Evolutionary conservation across 1,139 yeast species (phyloP).

Genomic region (Debaryomyces robertsiae): DNA sequence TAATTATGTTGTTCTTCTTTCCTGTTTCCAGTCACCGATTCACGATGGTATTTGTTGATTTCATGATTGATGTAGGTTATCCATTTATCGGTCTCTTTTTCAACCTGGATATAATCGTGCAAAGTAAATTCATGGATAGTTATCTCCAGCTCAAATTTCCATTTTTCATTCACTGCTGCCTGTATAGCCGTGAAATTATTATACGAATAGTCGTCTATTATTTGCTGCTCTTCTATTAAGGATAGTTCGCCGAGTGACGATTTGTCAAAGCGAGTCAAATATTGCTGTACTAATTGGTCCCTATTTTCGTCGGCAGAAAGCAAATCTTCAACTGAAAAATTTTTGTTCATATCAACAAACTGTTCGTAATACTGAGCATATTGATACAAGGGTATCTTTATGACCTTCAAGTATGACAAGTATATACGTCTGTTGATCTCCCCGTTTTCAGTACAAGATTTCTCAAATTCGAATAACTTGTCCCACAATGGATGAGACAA

Average conservation of each 20-base stretch:
- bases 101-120: constrained; percentile 19
- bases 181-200: constrained; percentile 50
- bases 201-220: constrained; percentile 46
- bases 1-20: constrained; percentile 13
- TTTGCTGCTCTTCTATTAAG: constrained; percentile 35
- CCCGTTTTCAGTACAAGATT: constrained; percentile 19
- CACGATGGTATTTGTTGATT: constrained; percentile 19
- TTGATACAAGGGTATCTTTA: constrained; percentile 64
- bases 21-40: not conserved
- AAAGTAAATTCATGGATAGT: constrained; percentile 47
- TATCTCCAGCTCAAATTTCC: constrained; percentile 63
- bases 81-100: constrained; percentile 52
- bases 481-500: constrained; percentile 70
- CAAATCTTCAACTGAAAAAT: constrained; percentile 35
- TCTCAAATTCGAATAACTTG: constrained; percentile 53
- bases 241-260: constrained; percentile 26
- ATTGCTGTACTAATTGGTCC: constrained; percentile 19
- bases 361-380: constrained; percentile 64
- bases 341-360: constrained; percentile 45
- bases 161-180: constrained; percentile 51
- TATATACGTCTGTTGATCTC: constrained; percentile 29
- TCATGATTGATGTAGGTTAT: constrained; percentile 51
- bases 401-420: constrained; percentile 42
- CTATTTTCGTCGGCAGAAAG: constrained; percentile 23
- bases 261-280: constrained; percentile 27